phyloP scores from a whole-genome alignment of 306 rosid species.

The Sophora flavescens region DNA sequence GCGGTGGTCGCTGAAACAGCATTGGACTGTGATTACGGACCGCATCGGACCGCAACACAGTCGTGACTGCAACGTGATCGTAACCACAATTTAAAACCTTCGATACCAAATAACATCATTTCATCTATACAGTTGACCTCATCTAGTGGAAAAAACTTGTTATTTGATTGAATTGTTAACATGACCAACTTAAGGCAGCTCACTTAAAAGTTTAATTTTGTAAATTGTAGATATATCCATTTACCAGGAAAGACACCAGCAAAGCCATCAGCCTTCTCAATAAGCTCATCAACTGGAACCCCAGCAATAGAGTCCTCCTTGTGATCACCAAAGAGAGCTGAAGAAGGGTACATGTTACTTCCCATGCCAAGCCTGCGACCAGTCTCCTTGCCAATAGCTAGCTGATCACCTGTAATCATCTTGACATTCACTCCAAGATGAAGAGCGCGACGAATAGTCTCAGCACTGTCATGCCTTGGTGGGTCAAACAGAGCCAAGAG shows the following conservation, averaged over 20 bases:
- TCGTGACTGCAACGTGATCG: too few relatives aligned
- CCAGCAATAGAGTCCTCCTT: slow-evolving; percentile 59
- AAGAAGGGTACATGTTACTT: slow-evolving; percentile 90
- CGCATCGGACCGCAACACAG: too few relatives aligned
- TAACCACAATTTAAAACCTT: too few relatives aligned
- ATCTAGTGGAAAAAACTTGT: too few relatives aligned
- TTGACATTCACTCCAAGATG: slow-evolving; percentile 82
- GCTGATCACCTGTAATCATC: slow-evolving; percentile 91
- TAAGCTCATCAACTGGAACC: slow-evolving; percentile 77
- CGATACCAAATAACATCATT: too few relatives aligned
- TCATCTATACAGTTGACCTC: too few relatives aligned
- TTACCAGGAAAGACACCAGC: slow-evolving; percentile 91
- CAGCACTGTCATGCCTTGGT: slow-evolving; percentile 90
- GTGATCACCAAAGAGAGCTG: slow-evolving; percentile 74
- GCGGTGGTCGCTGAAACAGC: too few relatives aligned
- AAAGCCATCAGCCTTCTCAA: slow-evolving; percentile 85
- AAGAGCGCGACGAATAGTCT: slow-evolving; percentile 75
- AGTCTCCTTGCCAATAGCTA: slow-evolving; percentile 86
- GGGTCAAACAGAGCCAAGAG: slow-evolving; percentile 90
- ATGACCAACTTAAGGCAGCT: not conserved
- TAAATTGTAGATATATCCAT: not conserved
- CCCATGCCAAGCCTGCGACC: slow-evolving; percentile 95
- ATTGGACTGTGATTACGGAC: too few relatives aligned
- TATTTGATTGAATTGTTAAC: not conserved
- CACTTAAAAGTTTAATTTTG: not conserved